Conservation (phyloP, 768 basidiomycete genomes). For the Sarcomyxa edulis region DNA sequence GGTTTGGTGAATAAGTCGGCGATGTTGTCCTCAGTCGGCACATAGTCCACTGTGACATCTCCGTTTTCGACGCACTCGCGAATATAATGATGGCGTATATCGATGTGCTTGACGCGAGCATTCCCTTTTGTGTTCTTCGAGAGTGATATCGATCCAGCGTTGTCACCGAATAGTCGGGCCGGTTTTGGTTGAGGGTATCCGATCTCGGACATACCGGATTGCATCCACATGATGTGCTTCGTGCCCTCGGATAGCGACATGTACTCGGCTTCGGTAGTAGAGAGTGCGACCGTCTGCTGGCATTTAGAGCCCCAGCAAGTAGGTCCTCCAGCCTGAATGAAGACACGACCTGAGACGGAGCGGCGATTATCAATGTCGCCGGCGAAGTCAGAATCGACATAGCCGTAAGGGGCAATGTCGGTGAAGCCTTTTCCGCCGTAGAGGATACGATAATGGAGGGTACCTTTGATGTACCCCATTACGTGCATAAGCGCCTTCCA, state of each 20-base stretch:
- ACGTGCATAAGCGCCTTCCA: constrained; percentile 1
- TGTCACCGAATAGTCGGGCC: constrained; percentile 20
- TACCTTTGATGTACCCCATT: constrained; percentile 1
- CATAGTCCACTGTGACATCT: constrained; percentile 4
- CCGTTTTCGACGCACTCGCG: constrained; percentile 15
- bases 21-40: constrained; percentile 15
- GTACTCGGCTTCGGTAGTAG: constrained; percentile 40
- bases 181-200: background rate
- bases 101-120: constrained; percentile 29
- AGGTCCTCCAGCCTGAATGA: constrained; percentile 24
- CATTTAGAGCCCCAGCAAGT: constrained; percentile 35
- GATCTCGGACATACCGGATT: constrained; percentile 13
- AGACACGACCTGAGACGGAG: constrained; percentile 27
- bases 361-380: constrained; percentile 14
- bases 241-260: constrained; percentile 26
- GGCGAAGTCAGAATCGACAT: constrained; percentile 23
- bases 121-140: constrained; percentile 19
- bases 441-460: background rate
- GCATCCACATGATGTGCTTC: constrained; percentile 31
- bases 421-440: no score
- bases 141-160: constrained; percentile 18
- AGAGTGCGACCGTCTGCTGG: constrained; percentile 32
- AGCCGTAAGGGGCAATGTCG: no score
- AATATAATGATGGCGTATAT: constrained; percentile 26
- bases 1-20: constrained; percentile 26